Base-by-base conservation (phyloP, 768 basidiomycete species). In the Suillus sp. region DNA sequence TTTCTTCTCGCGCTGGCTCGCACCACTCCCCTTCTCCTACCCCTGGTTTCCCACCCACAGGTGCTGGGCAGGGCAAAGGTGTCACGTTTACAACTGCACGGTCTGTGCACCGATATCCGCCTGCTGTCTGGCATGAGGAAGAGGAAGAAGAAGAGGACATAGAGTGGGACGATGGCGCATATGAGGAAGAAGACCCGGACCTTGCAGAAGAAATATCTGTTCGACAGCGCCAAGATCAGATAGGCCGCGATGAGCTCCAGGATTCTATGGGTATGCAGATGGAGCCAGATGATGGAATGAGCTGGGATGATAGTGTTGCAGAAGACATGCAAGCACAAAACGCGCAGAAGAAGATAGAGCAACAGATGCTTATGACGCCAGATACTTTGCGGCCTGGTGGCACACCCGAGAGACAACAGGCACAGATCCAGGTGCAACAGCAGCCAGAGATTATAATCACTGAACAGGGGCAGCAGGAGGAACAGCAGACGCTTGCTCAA, bases 271-370 rank as follows among this genome's bases (percentile, higher is more conserved):
- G 69, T n/a, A 71, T 74, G 60, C 72, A 72, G 4, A 85, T 89
- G 81, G 90, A 91, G 59, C 85, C 84, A 0, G 93, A 94, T 64
- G 94, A 95, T 69, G 90, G 88, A 2, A 92, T 96, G 86, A 83
- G 84, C 64, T 96, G 95, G 95, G 93, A 95, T 55, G 91, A 93
- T 60, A 75, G 80, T 42, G 83, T 81, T 13, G 87, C 84, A 2
- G 85, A 84, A 60, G 80, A 82, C 50, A 80, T 82, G 66, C 83
- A 81, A 60, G 74, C 71, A 16, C 75, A 68, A 14, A 74, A 69
- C 54, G 69, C 65, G 25, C 70, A 74, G 65, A 69, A 60, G 62
- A 71, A 64, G 65, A 70, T 65, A 50, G 68, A 74, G 14, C 67
- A 48, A 42, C 71, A 64, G 62, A 67, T 42, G 35, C 45, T 61